Conservation (phyloP, 768 basidiomycete species). For the Suillus variegatus region DNA sequence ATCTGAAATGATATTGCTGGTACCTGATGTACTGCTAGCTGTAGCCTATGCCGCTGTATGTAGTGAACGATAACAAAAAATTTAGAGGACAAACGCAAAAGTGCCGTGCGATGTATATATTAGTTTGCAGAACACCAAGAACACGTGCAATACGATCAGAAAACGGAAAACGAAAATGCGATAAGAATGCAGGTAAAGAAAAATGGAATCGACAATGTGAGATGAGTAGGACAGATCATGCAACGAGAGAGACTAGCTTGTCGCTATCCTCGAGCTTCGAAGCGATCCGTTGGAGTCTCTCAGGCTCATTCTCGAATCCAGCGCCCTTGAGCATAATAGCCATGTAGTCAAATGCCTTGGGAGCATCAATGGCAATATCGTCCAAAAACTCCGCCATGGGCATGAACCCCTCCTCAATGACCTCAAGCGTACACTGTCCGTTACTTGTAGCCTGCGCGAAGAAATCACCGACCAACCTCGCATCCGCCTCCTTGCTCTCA, state of each 20-base stretch:
- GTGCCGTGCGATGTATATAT: constrained; percentile 30
- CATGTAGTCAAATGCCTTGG: constrained; percentile 9
- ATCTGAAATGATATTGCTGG: constrained; percentile 8
- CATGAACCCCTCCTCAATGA: constrained; percentile 76
- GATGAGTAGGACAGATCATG: background rate
- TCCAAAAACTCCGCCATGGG: constrained; percentile 77
- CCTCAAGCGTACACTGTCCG: constrained; percentile 54
- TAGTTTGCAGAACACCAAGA: constrained; percentile 31
- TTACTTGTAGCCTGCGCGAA: constrained; percentile 65
- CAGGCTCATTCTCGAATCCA: constrained; percentile 57
- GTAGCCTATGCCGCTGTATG: constrained; percentile 16
- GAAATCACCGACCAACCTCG: constrained; percentile 73
- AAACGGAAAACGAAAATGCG: background rate
- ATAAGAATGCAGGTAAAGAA: constrained; percentile 8
- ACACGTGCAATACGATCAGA: constrained; percentile 18
- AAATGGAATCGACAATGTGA: constrained; percentile 10
- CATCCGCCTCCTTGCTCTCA: constrained; percentile 82
- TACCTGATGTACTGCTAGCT: constrained; percentile 13
- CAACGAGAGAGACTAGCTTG: constrained; percentile 57
- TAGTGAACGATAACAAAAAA: constrained; percentile 20
- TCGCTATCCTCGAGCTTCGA: constrained; percentile 62
- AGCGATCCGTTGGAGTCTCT: constrained; percentile 54
- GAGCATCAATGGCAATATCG: constrained; percentile 65
- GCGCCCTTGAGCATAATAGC: constrained; percentile 75
- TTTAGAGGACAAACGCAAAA: constrained; percentile 1